Evolutionary conservation across 805 yeast species (phyloP).

Genomic region (Metschnikowia chrysomelidarum): DNA sequence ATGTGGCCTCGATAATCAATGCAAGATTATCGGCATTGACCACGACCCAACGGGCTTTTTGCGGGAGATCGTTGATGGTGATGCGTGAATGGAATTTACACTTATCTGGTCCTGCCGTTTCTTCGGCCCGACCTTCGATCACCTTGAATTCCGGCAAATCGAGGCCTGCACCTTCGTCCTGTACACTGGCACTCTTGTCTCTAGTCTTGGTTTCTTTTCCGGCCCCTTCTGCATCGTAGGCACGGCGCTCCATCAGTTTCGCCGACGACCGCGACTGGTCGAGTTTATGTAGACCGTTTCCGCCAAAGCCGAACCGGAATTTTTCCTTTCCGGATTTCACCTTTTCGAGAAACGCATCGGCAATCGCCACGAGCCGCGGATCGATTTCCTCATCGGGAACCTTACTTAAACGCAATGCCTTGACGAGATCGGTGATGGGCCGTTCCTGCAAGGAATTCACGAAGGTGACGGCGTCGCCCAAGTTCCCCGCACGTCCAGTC

Average conservation of each 20-base stretch:
- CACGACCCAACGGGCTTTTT: constrained; percentile 73
- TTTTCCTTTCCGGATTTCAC: constrained; percentile 64
- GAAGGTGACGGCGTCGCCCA: constrained; percentile 60
- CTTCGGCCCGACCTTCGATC: constrained; percentile 51
- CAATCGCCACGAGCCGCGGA: constrained; percentile 47
- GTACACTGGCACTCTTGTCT: not conserved
- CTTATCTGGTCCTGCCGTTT: constrained; percentile 54
- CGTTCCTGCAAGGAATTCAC: constrained; percentile 60
- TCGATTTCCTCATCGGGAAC: constrained; percentile 47
- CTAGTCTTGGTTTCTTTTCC: not conserved
- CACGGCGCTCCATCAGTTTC: constrained; percentile 47
- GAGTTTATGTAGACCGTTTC: constrained; percentile 81
- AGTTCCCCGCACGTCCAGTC: constrained; percentile 87
- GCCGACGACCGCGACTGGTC: constrained; percentile 58
- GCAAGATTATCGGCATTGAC: constrained; percentile 63
- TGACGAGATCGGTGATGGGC: constrained; percentile 64
- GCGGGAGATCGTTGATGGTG: constrained; percentile 82
- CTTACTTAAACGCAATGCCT: constrained; percentile 61
- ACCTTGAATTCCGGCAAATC: constrained; percentile 46
- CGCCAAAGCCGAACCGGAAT: constrained; percentile 82
- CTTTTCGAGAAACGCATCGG: constrained; percentile 54
- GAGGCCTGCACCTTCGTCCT: constrained; percentile 10
- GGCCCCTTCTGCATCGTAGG: constrained; percentile 36
- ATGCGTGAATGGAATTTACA: constrained; percentile 63
- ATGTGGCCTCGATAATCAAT: constrained; percentile 66